Evolutionary conservation across 345 rosid genomes (phyloP), one percentile per base, ranked within the genome.

Genomic region (Arabidopsis thaliana): DNA sequence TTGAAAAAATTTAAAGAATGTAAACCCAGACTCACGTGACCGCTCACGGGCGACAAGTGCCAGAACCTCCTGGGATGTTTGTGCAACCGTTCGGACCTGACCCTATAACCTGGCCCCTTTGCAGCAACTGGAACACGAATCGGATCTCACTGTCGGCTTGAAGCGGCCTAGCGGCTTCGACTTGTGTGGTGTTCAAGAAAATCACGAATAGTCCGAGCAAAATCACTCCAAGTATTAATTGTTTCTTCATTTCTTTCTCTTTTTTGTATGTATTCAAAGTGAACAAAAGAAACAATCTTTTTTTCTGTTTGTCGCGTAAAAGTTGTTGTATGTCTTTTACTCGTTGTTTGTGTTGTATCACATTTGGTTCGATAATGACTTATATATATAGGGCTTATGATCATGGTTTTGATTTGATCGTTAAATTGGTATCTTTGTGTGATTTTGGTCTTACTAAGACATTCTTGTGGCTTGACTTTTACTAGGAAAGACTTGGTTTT

Each of bases 391-490:
- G 37, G 60, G 46, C 30, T 64, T 40, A 11, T 32, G 70, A 67
- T 55, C 8, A 4, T 20, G 51, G 44, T 60, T 68, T 51, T 75
- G 55, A 22, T 59, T 59, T 59, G 74, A 61, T 69, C 33, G 22
- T 60, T 51, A 68, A 33, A 52, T 37, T 62, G 75, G 65, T 55
- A 23, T 38, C 59, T 69, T 59, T 68, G 62, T 75, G 49, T 23
- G 79, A 50, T 51, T 41, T 68, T 42, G 79, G 69, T 76, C 74
- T 61, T 59, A 67, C 74, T 59, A 14, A 51, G 55, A 51, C 32
- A 23, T 63, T 63, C 53, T 55, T 58, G 60, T 63, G 52, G 46
- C 75, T 76, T 77, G 80, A 77, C 80, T 77, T 77, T 77, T 56
- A 77, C 71, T 63, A 70, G 52, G 59, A 63, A 77, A 46, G 71